Evolutionary conservation across 2,329 filamentous ascomycete species (phyloP).

Genomic region (Elsinoe arachidis): DNA sequence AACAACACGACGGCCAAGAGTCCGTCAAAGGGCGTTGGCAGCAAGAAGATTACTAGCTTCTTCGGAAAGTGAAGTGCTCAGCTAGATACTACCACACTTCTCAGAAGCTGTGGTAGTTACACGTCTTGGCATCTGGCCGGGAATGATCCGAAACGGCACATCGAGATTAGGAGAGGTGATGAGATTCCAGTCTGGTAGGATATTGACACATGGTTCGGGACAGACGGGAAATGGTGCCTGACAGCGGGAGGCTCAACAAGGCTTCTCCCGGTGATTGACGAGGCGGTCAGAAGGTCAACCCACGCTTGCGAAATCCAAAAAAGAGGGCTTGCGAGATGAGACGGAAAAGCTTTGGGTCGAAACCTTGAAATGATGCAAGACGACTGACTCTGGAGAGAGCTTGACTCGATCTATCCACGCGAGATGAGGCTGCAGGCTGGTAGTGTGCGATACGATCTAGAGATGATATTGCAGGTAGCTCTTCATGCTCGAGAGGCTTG

Average conservation of each 20-base stretch:
- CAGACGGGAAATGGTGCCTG: not conserved
- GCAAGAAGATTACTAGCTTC: slow-evolving; percentile 50
- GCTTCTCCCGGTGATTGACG: not conserved
- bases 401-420: not conserved
- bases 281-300: not conserved
- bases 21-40: slow-evolving; percentile 40
- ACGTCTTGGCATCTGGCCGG: too few species aligned
- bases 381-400: not conserved
- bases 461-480: not conserved
- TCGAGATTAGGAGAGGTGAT: not conserved
- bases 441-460: not conserved
- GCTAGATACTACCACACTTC: too few species aligned
- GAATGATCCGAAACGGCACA: not conserved
- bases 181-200: not conserved
- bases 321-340: not conserved
- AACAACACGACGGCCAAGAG: slow-evolving; percentile 43
- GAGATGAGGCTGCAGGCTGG: not conserved
- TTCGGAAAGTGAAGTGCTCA: slow-evolving; percentile 37
- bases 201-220: not conserved
- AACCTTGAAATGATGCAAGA: not conserved
- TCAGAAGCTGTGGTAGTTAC: too few species aligned
- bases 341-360: not conserved
- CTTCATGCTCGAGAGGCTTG: not conserved
- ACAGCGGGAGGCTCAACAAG: slow-evolving; percentile 8
- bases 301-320: not conserved